Percentiles rank a stretch among this genome's conserved stretches.
Evolutionary conservation across 2,329 filamentous ascomycete species (phyloP).

Genomic region (Aspergillus candidus): DNA sequence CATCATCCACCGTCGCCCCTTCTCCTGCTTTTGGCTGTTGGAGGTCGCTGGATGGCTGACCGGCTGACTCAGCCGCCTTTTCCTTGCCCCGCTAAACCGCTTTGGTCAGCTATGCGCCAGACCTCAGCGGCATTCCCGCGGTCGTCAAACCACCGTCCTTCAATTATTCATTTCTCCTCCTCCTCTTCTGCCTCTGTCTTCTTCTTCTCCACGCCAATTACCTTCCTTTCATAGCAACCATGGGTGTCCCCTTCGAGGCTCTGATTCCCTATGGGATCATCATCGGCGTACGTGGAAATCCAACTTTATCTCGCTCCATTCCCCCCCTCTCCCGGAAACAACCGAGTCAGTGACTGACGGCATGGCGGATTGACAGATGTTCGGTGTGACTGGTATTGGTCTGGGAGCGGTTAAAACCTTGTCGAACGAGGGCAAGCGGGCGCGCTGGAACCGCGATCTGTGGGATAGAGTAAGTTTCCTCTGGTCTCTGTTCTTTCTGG

Average conservation of each 20-base stretch:
- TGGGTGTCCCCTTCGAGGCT: slow-evolving; percentile 63
- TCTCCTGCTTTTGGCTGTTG: slow-evolving; percentile 31
- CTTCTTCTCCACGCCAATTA: slow-evolving; percentile 1
- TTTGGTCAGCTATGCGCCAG: slow-evolving; percentile 22
- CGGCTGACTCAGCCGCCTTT: slow-evolving; percentile 27
- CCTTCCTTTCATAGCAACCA: slow-evolving; percentile 25
- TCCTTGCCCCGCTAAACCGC: slow-evolving; percentile 21
- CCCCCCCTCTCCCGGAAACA: slow-evolving; percentile 5
- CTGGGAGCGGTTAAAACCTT: slow-evolving; percentile 53
- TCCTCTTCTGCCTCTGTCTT: slow-evolving; percentile 12
- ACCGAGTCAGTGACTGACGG: slow-evolving; percentile 8
- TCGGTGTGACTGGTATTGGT: slow-evolving; percentile 54
- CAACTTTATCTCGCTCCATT: slow-evolving; percentile 8
- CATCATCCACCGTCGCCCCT: slow-evolving; percentile 25
- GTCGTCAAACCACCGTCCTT: slow-evolving; percentile 9
- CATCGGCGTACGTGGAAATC: slow-evolving; percentile 47
- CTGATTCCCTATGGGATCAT: slow-evolving; percentile 60
- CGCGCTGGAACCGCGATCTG: slow-evolving; percentile 53
- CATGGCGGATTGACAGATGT: slow-evolving; percentile 46
- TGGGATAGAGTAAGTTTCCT: slow-evolving; percentile 56
- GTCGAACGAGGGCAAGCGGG: slow-evolving; percentile 58
- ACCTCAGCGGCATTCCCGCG: slow-evolving; percentile 20
- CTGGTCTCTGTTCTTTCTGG: slow-evolving; percentile 1
- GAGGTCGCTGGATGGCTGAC: slow-evolving; percentile 18
- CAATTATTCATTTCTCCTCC: slow-evolving; percentile 10